phyloP scores from a whole-genome alignment of 73 alveolate species.

The Loxodes magnus region DNA sequence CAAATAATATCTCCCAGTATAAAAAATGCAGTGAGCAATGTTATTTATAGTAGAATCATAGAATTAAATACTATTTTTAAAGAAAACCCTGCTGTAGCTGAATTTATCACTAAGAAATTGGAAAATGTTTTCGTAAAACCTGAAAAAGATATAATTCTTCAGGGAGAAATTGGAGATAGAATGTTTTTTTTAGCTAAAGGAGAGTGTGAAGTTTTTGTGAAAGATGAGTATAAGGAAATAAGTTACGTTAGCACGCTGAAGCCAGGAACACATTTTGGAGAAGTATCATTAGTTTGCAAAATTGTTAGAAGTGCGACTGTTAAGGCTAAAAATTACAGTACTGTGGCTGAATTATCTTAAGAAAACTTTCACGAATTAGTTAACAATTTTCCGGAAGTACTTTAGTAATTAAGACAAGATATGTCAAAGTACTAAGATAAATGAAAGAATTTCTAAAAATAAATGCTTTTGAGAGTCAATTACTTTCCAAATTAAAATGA shows the following conservation, averaged over 20 bases:
- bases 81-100: not conserved
- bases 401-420: not conserved
- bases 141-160: not conserved
- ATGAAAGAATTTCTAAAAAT: not conserved
- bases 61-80: not conserved
- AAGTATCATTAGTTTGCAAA: slow-evolving; percentile 70
- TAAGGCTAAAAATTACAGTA: slow-evolving; percentile 61
- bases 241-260: slow-evolving; percentile 51
- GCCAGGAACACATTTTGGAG: slow-evolving; percentile 90
- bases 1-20: slow-evolving; percentile 24
- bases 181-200: slow-evolving; percentile 48
- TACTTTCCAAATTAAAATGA: not conserved
- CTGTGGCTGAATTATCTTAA: slow-evolving; percentile 58
- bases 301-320: slow-evolving; percentile 89
- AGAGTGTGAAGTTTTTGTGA: slow-evolving; percentile 21
- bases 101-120: not conserved
- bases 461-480: not conserved
- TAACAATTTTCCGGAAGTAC: slow-evolving; percentile 7
- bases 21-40: slow-evolving; percentile 2
- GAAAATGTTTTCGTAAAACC: slow-evolving; percentile 1
- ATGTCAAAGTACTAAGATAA: not conserved
- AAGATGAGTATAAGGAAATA: slow-evolving; percentile 23
- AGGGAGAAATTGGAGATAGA: slow-evolving; percentile 11
- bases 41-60: not conserved
- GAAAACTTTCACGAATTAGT: slow-evolving; percentile 47